Evolutionary conservation across 129 eudicot species (phyloP).

Genomic region (Flaveria linearis): DNA sequence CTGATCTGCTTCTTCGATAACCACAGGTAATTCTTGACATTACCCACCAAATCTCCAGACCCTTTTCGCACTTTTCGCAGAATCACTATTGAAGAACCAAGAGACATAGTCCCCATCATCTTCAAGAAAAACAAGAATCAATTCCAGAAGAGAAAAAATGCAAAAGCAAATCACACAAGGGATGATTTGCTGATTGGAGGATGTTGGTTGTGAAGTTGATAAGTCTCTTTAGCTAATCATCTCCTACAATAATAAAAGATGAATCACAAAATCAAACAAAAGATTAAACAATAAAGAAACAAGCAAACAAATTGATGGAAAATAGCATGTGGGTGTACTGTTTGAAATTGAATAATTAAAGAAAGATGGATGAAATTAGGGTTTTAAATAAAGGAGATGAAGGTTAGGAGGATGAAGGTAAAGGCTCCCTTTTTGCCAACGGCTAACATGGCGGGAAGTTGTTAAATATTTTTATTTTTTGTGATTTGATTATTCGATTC

Average conservation of each 20-base stretch:
- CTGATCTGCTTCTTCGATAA: slow-evolving; percentile 35
- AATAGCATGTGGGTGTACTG: slow-evolving; percentile 54
- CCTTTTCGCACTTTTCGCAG: slow-evolving; percentile 29
- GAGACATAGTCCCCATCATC: slow-evolving; percentile 77
- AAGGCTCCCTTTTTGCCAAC: slow-evolving; percentile 82
- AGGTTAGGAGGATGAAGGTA: slow-evolving; percentile 61
- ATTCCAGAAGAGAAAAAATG: slow-evolving; percentile 24
- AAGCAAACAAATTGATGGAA: slow-evolving; percentile 37
- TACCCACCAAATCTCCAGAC: slow-evolving; percentile 10
- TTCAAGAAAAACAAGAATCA: slow-evolving; percentile 38
- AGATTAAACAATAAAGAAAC: slow-evolving; percentile 5
- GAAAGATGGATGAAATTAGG: slow-evolving; percentile 39
- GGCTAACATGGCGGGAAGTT: slow-evolving; percentile 64
- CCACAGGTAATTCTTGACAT: slow-evolving; percentile 31
- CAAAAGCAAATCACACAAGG: slow-evolving; percentile 43
- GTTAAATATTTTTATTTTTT: neutral
- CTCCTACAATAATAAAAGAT: slow-evolving; percentile 44
- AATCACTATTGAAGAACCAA: slow-evolving; percentile 51
- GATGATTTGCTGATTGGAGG: slow-evolving; percentile 40
- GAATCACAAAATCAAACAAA: slow-evolving; percentile 17
- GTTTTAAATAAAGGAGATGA: slow-evolving; percentile 53
- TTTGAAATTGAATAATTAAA: slow-evolving; percentile 31
- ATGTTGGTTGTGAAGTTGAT: slow-evolving; percentile 56
- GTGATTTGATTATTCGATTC: neutral
- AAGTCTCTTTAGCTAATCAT: slow-evolving; percentile 47